Evolutionary conservation across 108 stramenopile genomes (phyloP), one percentile per base, ranked within the genome.

Genomic region (Cyclostephanos invisitatus): DNA sequence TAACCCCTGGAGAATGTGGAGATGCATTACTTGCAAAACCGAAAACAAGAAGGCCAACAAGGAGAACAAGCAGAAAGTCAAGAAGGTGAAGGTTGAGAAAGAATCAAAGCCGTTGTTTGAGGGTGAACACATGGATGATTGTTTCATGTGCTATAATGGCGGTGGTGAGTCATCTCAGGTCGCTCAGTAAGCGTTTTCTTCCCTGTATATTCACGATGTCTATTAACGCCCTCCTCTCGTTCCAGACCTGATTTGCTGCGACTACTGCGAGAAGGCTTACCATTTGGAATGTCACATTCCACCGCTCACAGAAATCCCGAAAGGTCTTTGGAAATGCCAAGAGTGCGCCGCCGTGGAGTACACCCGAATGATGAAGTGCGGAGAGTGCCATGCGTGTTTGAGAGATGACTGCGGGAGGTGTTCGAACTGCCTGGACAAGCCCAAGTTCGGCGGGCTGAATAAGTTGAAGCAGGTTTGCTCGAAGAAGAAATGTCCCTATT

Each of bases 381-480:
- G 81, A 15, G 77, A 82, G 32, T 82, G 81, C 49, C 32, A 62
- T 8, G 72, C 76, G 15, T 82, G 81, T 38, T 17, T 47, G 25
- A 38, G 67, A 29, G 69, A 78, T 2, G 68, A 70, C n/a, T 82
- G 81, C 63, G 81, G 81, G 48, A 78, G 73, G 25, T 82, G 81
- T 48, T 25, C 17, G 3, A 4, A 22, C 24, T 82, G 81, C 35
- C 2, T 60, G 1, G 74, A 82, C 54, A 82, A 78, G 47, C 71
- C 65, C 6, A 73, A 73, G 36, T 82, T 78, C 64, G 81, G 81
- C 9, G 81, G 81, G 1, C 65, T 46, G 15, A 62, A 60, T 4
- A 27, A 46, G 61, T 10, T 53, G 28, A 82, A 82, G 36, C 76
- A 78, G 46, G 36, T 21, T 12, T 82, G 81, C 51, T 29, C 44